Conservation (phyloP, 768 basidiomycete genomes). For the Mycena venus region DNA sequence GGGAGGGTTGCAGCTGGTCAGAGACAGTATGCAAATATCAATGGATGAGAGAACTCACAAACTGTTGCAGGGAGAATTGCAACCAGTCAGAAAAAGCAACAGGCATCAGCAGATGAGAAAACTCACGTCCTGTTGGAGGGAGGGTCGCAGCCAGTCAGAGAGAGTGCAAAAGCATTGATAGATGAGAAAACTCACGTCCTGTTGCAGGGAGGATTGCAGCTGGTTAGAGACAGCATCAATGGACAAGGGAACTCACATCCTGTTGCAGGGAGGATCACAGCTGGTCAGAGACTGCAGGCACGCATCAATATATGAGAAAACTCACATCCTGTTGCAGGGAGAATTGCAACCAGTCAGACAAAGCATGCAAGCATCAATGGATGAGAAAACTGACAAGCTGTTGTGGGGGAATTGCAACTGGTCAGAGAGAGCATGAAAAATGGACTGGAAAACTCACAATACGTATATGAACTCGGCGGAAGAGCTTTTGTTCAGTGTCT, state of each 20-base stretch:
- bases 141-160: not conserved
- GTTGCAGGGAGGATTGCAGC: not conserved
- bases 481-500: not conserved
- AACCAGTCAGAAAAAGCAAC: not conserved
- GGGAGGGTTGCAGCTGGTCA: not conserved
- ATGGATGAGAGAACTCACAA: not conserved
- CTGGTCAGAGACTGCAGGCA: not conserved
- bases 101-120: not conserved
- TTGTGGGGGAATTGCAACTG: not conserved
- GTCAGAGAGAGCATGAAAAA: not conserved
- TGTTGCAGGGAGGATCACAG: not conserved
- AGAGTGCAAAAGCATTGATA: no score
- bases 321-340: not conserved
- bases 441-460: not conserved
- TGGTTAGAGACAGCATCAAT: not conserved
- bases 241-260: not conserved
- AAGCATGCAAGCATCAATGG: not conserved
- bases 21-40: not conserved
- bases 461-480: not conserved
- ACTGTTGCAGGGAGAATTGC: not conserved
- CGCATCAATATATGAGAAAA: not conserved
- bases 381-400: not conserved
- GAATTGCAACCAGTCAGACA: not conserved
- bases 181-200: not conserved
- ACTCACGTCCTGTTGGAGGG: not conserved